phyloP scores from a whole-genome alignment of 2,329 filamentous ascomycete genomes.

The Fusarium devonianum region DNA sequence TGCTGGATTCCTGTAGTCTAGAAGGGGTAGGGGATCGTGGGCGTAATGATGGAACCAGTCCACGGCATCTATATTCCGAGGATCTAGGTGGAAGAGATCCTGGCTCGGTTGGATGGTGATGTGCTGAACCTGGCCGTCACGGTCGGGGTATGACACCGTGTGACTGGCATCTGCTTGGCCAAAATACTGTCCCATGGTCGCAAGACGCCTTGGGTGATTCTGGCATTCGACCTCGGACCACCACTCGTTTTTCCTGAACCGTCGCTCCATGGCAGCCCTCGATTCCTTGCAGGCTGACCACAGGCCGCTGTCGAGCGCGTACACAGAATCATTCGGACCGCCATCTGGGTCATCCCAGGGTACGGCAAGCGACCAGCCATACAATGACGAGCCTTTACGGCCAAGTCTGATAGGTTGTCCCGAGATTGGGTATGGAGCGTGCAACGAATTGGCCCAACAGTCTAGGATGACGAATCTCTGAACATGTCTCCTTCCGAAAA shows the following conservation, averaged over 20 bases:
- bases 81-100: conserved; percentile 15
- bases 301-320: conserved; percentile 15
- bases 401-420: background rate
- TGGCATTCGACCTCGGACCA: conserved; percentile 9
- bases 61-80: background rate
- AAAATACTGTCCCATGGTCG: background rate
- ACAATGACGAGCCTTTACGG: background rate
- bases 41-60: conserved; percentile 2
- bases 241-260: conserved; percentile 24
- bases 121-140: background rate
- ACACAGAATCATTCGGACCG: conserved; percentile 21
- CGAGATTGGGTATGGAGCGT: background rate
- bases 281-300: conserved; percentile 19
- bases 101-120: conserved; percentile 13
- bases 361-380: background rate
- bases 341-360: conserved; percentile 1
- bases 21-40: background rate
- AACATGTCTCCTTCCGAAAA: conserved; percentile 7
- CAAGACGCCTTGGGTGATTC: background rate
- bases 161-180: background rate
- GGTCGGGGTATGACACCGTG: conserved; percentile 9
- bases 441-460: background rate
- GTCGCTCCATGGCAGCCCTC: conserved; percentile 15
- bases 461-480: conserved; percentile 20
- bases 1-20: background rate